These are phyloP conservation scores for Mytilinidion resinicola DNA, from an alignment of 495 filamentous ascomycete genomes.

Conservation along the genomic window DNA sequence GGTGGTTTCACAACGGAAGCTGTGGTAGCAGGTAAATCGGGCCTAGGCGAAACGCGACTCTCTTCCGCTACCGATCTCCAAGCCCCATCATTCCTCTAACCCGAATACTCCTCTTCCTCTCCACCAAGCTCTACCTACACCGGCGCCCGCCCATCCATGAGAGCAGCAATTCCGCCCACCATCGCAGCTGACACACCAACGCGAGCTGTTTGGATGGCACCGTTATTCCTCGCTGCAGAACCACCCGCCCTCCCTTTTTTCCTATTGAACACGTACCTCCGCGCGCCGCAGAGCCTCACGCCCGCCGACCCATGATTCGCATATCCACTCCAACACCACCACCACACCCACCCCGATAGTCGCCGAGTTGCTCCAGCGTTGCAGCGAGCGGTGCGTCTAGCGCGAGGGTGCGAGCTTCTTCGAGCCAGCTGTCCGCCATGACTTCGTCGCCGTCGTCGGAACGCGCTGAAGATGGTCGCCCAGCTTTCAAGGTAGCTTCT, in stretches of 20 bases:
- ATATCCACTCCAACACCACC: background rate
- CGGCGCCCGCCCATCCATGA: background rate
- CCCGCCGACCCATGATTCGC: constrained; percentile 14
- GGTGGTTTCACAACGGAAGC: background rate
- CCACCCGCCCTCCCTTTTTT: background rate
- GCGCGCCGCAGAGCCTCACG: background rate
- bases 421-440: constrained; percentile 1
- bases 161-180: background rate
- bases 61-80: background rate
- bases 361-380: background rate
- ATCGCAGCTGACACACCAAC: background rate
- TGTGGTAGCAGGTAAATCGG: background rate
- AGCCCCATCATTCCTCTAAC: background rate
- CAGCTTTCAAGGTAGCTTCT: constrained; percentile 7
- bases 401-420: background rate
- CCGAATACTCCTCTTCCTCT: background rate
- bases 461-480: constrained; percentile 8
- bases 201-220: background rate
- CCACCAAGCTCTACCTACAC: background rate
- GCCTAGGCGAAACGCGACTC: background rate
- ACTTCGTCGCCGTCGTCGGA: constrained; percentile 7
- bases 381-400: constrained; percentile 4
- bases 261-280: background rate
- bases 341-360: constrained; percentile 12
- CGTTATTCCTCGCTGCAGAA: background rate